Percentiles rank a stretch among this genome's conserved stretches.
Conservation (phyloP, 2,329 filamentous ascomycete species). For the Epichloe sibirici region DNA sequence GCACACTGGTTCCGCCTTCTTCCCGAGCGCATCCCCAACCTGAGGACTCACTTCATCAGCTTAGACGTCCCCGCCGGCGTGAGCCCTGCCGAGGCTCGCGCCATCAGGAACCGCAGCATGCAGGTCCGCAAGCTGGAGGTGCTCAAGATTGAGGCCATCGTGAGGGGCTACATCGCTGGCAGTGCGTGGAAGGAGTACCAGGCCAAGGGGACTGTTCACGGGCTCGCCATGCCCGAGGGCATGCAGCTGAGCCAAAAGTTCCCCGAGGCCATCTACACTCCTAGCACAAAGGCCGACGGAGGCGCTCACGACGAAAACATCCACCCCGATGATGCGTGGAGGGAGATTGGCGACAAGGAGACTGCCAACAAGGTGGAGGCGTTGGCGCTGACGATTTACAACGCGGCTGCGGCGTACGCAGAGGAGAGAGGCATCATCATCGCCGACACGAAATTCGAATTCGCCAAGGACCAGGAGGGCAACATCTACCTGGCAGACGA, state of each 20-base stretch:
- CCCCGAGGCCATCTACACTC: constrained; percentile 51
- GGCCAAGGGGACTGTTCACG: constrained; percentile 65
- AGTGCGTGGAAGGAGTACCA: constrained; percentile 69
- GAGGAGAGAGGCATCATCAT: constrained; percentile 24
- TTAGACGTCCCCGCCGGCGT: constrained; percentile 24
- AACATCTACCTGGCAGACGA: constrained; percentile 50
- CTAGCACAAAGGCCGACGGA: constrained; percentile 71
- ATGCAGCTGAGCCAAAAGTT: constrained; percentile 60
- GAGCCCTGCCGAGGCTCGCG: constrained; percentile 31
- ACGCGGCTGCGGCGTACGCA: constrained; percentile 48
- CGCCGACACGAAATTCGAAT: constrained; percentile 40
- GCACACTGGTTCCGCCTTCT: constrained; percentile 43
- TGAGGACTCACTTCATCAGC: constrained; percentile 41
- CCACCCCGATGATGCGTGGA: constrained; percentile 49
- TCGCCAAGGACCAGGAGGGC: constrained; percentile 34
- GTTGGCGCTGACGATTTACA: constrained; percentile 21
- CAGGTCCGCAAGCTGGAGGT: constrained; percentile 45
- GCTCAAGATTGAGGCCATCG: constrained; percentile 23
- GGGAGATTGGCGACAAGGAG: constrained; percentile 23
- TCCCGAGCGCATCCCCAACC: constrained; percentile 29
- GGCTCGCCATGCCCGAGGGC: constrained; percentile 55
- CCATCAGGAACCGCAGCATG: constrained; percentile 58
- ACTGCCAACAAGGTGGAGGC: constrained; percentile 19
- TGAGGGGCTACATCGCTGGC: constrained; percentile 83
- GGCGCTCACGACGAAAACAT: constrained; percentile 83